phyloP scores from a whole-genome alignment of 805 yeast species.

The Suhomyces kilbournensis region DNA sequence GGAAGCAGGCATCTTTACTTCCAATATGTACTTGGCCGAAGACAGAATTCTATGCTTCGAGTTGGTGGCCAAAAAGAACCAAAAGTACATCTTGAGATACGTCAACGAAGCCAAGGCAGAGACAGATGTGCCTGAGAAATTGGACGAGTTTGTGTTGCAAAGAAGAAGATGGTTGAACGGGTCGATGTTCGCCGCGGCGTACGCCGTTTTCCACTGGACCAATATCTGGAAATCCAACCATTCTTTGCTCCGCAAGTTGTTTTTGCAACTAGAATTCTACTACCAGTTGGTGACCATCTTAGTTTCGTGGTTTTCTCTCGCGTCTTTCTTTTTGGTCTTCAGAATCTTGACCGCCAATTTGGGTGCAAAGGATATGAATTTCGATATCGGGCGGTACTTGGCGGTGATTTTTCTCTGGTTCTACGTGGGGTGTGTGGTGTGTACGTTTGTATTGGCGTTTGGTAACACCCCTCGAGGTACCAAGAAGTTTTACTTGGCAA shows the following conservation, averaged over 20 bases:
- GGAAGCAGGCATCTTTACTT: slow-evolving; percentile 75
- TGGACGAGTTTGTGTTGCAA: slow-evolving; percentile 92
- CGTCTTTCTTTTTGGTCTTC: slow-evolving; percentile 89
- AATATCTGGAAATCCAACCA: slow-evolving; percentile 90
- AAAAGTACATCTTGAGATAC: slow-evolving; percentile 86
- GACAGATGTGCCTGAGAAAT: slow-evolving; percentile 93
- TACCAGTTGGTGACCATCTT: slow-evolving; percentile 78
- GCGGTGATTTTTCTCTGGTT: slow-evolving; percentile 83
- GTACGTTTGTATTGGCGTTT: slow-evolving; percentile 84
- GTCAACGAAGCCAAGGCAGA: slow-evolving; percentile 93
- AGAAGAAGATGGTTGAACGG: slow-evolving; percentile 99
- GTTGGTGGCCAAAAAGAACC: slow-evolving; percentile 77
- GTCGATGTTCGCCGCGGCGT: slow-evolving; percentile 93
- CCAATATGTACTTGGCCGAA: slow-evolving; percentile 96
- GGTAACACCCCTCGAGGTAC: slow-evolving; percentile 96
- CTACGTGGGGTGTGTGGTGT: slow-evolving; percentile 73
- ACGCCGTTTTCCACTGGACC: slow-evolving; percentile 79
- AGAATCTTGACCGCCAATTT: slow-evolving; percentile 82
- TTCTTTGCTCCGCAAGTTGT: slow-evolving; percentile 71
- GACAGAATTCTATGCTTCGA: slow-evolving; percentile 97
- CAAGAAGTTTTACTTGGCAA: slow-evolving; percentile 66
- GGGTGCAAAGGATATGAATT: slow-evolving; percentile 57
- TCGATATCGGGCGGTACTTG: slow-evolving; percentile 71
- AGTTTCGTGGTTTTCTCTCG: slow-evolving; percentile 89
- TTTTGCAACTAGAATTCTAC: slow-evolving; percentile 81